Evolutionary conservation across 2,329 filamentous ascomycete genomes (phyloP).

Genomic region (Penicillium paneum): DNA sequence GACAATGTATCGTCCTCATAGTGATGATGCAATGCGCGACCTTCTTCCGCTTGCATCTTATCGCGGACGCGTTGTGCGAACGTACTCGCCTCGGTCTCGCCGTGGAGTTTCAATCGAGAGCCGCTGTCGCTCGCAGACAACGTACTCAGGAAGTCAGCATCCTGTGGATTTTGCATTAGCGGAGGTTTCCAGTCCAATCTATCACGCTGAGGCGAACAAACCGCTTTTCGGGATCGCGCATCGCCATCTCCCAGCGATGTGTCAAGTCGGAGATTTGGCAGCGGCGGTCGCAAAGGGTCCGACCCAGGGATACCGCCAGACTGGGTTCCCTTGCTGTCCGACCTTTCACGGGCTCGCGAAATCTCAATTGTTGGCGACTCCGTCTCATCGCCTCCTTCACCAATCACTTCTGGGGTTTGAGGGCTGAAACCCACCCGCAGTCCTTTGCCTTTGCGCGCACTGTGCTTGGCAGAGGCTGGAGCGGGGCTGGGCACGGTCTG

Average conservation of each 20-base stretch:
- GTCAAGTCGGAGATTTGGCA: constrained; percentile 33
- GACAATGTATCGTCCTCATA: constrained; percentile 34
- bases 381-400: constrained; percentile 85
- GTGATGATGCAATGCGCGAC: constrained; percentile 48
- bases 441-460: constrained; percentile 56
- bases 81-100: constrained; percentile 42
- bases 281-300: constrained; percentile 15
- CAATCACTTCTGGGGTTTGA: constrained; percentile 74
- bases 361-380: constrained; percentile 70
- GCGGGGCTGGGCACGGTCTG: not conserved
- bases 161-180: constrained; percentile 35
- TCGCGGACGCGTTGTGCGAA: constrained; percentile 49
- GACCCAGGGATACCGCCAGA: constrained; percentile 9
- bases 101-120: constrained; percentile 40
- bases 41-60: constrained; percentile 54
- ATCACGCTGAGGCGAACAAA: constrained; percentile 10
- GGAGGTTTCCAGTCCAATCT: constrained; percentile 26
- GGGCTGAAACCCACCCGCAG: constrained; percentile 72
- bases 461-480: constrained; percentile 30
- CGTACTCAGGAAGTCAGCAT: constrained; percentile 38
- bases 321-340: constrained; percentile 15
- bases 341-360: constrained; percentile 47
- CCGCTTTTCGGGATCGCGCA: constrained; percentile 12
- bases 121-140: constrained; percentile 29
- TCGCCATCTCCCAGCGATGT: constrained; percentile 30